These are phyloP conservation scores for Kodamaea jinghongensis DNA, from an alignment of 805 yeast species.

Conservation along the genomic window DNA sequence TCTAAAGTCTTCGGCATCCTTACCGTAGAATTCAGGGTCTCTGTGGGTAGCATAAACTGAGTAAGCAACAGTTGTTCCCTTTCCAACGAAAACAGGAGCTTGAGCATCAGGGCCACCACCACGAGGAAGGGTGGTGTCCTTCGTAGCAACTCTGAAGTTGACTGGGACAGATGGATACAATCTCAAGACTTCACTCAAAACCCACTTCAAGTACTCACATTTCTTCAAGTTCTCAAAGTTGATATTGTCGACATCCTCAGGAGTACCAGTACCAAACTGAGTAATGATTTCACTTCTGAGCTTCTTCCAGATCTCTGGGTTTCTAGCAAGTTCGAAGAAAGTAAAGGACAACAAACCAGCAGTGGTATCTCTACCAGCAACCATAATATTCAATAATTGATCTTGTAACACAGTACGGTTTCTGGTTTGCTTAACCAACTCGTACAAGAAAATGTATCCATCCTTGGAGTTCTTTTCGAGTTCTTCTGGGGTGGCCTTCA, in stretches of 20 bases:
- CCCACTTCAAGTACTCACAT: slow-evolving; percentile 26
- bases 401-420: slow-evolving; percentile 24
- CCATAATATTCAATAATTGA: slow-evolving; percentile 27
- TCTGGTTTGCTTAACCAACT: slow-evolving; percentile 25
- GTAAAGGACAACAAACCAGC: slow-evolving; percentile 28
- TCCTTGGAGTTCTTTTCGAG: slow-evolving; percentile 15
- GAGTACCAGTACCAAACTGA: slow-evolving; percentile 21
- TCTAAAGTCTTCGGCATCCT: slow-evolving; percentile 20
- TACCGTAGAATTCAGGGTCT: slow-evolving; percentile 21
- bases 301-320: slow-evolving; percentile 19
- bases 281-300: slow-evolving; percentile 20
- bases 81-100: slow-evolving; percentile 17
- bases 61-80: slow-evolving; percentile 24
- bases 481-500: slow-evolving; percentile 14
- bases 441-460: slow-evolving; percentile 27
- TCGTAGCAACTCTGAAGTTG: slow-evolving; percentile 24
- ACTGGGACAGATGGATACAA: slow-evolving; percentile 28
- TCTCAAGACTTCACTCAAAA: slow-evolving; percentile 25
- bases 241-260: slow-evolving; percentile 19
- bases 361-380: slow-evolving; percentile 30
- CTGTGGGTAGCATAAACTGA: slow-evolving; percentile 43
- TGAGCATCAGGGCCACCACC: slow-evolving; percentile 25
- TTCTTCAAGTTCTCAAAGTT: slow-evolving; percentile 23
- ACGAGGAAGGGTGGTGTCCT: slow-evolving; percentile 23
- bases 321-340: slow-evolving; percentile 23